Base-by-base conservation (phyloP, 2,329 filamentous ascomycete species). In the Fusarium staphyleae region DNA sequence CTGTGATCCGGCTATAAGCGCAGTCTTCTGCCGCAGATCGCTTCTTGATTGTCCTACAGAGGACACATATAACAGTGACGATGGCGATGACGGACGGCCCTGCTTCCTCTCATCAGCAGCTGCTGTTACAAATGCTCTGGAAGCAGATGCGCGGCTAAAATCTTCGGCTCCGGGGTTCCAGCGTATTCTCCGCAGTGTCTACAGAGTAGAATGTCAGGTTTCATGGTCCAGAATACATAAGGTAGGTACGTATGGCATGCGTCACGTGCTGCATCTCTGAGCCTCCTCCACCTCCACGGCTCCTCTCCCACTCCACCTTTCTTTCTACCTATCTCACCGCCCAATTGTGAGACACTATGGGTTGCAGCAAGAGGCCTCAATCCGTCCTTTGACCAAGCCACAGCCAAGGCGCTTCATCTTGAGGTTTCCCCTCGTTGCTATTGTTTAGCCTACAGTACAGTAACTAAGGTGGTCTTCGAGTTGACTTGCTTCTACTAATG, bases 231-330 rank as follows among this genome's bases (percentile, higher is more conserved):
- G n/a, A n/a, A n/a, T n/a, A n/a, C n/a, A n/a, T n/a, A n/a, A n/a
- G n/a, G n/a, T n/a, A n/a, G n/a, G n/a, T n/a, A n/a, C n/a, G n/a
- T 13, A 41, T 54, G 57, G 57, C 52, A 39, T 61, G 57, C 52
- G 42, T 60, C 57, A 60, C 57, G 57, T 61, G 48, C 57, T 30
- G 44, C 34, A 33, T 33, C 28, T 37, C 30, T 22, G 22, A 24
- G 9, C 22, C 18, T 44, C 26, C 52, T 56, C 51, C 43, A 44
- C 42, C 45, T 47, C 55, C 56, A 15, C 26, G 42, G 41, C 42
- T 49, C 45, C 16, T 14, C 44, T 47, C 18, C 26, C 19, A 19
- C 11, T 29, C 33, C 22, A n/a, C 26, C 39, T 24, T 19, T 37
- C 14, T 39, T n/a, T n/a, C 19, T 18, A 16, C 45, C 26, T 29